These are phyloP conservation scores for Penicillium sp. DNA, from an alignment of 2,329 filamentous ascomycete species.

Conservation along the genomic window DNA sequence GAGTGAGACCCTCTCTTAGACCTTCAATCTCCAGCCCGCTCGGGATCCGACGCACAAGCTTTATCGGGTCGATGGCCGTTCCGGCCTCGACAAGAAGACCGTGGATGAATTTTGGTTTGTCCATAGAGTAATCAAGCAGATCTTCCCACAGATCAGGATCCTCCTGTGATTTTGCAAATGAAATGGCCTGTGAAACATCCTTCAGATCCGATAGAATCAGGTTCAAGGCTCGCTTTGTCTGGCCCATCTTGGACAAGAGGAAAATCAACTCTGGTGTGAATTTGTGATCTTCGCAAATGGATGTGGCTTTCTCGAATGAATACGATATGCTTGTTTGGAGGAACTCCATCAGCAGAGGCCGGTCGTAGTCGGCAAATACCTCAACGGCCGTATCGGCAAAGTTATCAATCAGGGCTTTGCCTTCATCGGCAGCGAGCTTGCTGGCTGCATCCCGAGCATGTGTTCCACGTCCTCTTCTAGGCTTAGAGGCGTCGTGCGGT, in stretches of 20 bases:
- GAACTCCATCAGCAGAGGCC: constrained; percentile 78
- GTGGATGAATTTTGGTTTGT: constrained; percentile 91
- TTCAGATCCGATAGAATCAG: constrained; percentile 91
- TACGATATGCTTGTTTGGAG: constrained; percentile 82
- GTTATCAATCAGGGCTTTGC: constrained; percentile 71
- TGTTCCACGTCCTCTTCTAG: constrained; percentile 36
- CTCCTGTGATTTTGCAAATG: constrained; percentile 89
- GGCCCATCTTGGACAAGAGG: constrained; percentile 89
- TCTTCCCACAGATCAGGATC: constrained; percentile 95
- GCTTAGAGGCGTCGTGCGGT: constrained; percentile 33
- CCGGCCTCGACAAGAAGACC: constrained; percentile 90
- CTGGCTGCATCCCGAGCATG: constrained; percentile 42
- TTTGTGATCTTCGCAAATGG: constrained; percentile 74
- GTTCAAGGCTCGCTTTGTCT: constrained; percentile 85
- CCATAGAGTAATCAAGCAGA: constrained; percentile 92
- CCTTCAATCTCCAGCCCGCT: constrained; percentile 92
- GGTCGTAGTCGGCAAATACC: constrained; percentile 81
- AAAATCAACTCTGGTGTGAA: constrained; percentile 95
- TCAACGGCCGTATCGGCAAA: constrained; percentile 85
- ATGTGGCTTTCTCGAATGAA: constrained; percentile 69
- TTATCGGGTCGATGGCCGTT: constrained; percentile 88
- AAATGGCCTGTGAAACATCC: constrained; percentile 88
- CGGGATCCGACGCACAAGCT: constrained; percentile 83
- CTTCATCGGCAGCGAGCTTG: constrained; percentile 55
- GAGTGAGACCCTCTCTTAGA: constrained; percentile 78